Base-by-base conservation (phyloP, 1,284 basidiomycete genomes). In the Termitomyces sp. region DNA sequence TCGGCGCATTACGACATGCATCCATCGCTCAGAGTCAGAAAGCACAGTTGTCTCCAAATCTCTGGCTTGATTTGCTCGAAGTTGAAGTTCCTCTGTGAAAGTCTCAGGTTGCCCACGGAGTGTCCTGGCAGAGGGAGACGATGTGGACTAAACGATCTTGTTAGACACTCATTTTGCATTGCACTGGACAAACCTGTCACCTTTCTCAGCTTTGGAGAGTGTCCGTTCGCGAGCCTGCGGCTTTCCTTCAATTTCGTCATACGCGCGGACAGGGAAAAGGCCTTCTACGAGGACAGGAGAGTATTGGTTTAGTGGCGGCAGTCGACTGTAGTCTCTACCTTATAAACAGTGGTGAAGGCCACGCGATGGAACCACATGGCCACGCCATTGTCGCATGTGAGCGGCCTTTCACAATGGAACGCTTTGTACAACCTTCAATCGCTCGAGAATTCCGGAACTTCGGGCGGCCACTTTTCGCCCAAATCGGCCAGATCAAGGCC, bases 1-100 rank as follows among this genome's bases (percentile, higher is more conserved):
- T 46, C 64, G 58, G n/a, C 62, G 59, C 31, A 57, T 53, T 31
- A 68, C 65, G 21, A 66, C 56, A 43, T 61, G 58, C 60, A 66
- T 65, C 66, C 65, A 67, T 47, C 60, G 52, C 21, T 62, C 62
- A 19, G 56, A 55, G 2, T 46, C 52, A 14, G 46, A 34, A 31
- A 39, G 13, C 11, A 3, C 34, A 13, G 34, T 26, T 24, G 28
- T 50, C 24, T 47, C 46, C 13, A 39, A 40, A 42, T 59, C 47
- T 28, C 9, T 55, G 14, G 50, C 50, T 18, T 18, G 50, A 8
- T 28, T 35, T 7, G 52, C 57, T 38, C 24, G 30, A 18, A 46
- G 43, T 49, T 57, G 57, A 39, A 59, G 40, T 31, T 62, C 59
- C 56, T 38, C 43, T 33, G 61, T 60, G 33, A 62, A 63, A 10